Evolutionary conservation across 2,329 filamentous ascomycete species (phyloP), one percentile per base, ranked within the genome.

Genomic region (Knoxdaviesia capensis): DNA sequence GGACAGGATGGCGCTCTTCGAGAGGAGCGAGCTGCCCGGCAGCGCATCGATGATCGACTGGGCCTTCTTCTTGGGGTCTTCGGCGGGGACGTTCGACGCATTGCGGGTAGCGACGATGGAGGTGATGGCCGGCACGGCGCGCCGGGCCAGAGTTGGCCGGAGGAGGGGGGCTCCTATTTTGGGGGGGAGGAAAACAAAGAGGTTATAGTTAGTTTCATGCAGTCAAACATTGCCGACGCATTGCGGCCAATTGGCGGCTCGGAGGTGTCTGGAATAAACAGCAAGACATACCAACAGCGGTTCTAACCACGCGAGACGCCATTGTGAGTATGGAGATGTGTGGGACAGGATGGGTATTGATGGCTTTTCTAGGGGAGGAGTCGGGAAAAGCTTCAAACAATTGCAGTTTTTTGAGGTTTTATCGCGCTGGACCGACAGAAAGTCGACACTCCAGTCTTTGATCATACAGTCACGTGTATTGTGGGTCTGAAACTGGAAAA

Each of bases 261-360:
- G 20, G 20, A 20, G 20, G 2, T 20, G 20, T 20, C 20, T 20
- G 20, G 20, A 20, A 2, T 20, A 20, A 20, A 20, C 20, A 20
- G 2, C 20, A 20, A 20, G 20, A 77, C 85, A 64, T 77, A 96
- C 88, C 83, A 68, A 88, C 70, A 69, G 86, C 85, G 74, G 78
- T 87, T 76, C 83, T 86, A 75, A 80, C 85, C 71, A 96, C 75
- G 74, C 87, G 85, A 67, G 85, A 94, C 74, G 88, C 88, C 88
- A 96, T 96, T 81, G 71, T 82, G 73, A 64, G 37, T 44, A 42
- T 43, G 62, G 67, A 69, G 63, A 65, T 59, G 65, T 62, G 65
- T 62, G 68, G 9, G 20, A 29, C 8, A 31, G 20, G 10, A 38
- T 64, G 59, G 61, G 58, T 64, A 59, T 58, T 59, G 56, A 51